Base-by-base conservation (phyloP, 345 rosid genomes). In the Heritiera littoralis region DNA sequence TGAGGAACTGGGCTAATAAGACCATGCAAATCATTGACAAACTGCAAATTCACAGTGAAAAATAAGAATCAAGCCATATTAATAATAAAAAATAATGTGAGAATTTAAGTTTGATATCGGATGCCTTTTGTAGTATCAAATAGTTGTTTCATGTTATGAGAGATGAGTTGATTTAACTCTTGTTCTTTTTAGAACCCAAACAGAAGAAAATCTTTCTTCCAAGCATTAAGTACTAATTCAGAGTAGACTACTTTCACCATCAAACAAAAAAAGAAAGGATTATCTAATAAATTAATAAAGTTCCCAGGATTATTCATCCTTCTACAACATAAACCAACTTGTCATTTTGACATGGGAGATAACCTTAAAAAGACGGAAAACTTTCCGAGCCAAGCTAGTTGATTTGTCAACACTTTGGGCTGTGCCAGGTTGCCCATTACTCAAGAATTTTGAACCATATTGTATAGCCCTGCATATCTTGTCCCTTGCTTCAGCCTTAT, bases 381-480 rank as follows among this genome's bases (percentile, higher is more conserved):
- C 99, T 86, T 94, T 97, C 80, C 99, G 81, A 7, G 99, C 99
- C 91, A 97, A 86, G 86, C 96, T 97, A 77, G 99, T 97, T 48
- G 92, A 87, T 81, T 91, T 94, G 87, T 97, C 97, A 17, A 77
- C 94, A 94, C 93, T 92, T 86, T 93, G 98, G 76, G 99, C 98
- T 0, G 96, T 91, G 81, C 99, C 97, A 81, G 99, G 91, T 75
- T 92, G 81, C n/a, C 99, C 99, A 74, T 87, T 64, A 59, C 99
- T 97, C 82, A 97, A 45, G 80, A 94, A 97, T 80, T 91, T 94
- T 1, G 98, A 94, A 82, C 99, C 99, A 81, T 91, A 94, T 49
- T 94, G 99, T 83, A 97, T 97, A 65, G 98, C 98, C 87, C 99
- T 90, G 81, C 98, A 97, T 77, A 97, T 92, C 98, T 97, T 97